Evolutionary conservation across 345 rosid genomes (phyloP).

Genomic region (Euphorbia pulcherrima): DNA sequence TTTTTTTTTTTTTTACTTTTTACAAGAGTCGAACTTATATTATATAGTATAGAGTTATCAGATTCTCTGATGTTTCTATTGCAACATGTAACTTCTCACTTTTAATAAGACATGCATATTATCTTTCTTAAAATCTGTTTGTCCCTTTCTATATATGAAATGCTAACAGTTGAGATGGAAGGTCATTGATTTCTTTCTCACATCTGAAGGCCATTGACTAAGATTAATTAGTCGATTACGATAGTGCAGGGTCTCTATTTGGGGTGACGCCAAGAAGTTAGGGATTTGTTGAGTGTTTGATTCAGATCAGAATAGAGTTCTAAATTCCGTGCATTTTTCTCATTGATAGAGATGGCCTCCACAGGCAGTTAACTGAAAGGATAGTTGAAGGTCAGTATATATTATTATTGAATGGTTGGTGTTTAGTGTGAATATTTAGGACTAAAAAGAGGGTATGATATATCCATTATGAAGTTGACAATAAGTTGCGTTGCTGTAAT

Average conservation of each 20-base stretch:
- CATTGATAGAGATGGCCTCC: not conserved
- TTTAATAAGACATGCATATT: constrained; percentile 5
- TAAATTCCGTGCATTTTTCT: not conserved
- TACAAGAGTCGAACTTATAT: not conserved
- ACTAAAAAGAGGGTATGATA: not conserved
- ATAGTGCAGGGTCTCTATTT: not conserved
- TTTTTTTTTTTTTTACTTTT: not conserved
- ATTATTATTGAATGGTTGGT: not conserved
- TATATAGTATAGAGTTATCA: constrained; percentile 9
- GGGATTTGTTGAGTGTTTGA: not conserved
- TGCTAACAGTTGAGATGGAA: not conserved
- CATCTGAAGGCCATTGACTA: not conserved
- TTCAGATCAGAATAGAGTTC: constrained; percentile 6
- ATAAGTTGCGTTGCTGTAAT: constrained; percentile 13
- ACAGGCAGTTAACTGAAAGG: not conserved
- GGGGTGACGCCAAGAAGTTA: not conserved
- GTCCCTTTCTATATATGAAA: not conserved
- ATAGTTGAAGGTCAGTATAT: not conserved
- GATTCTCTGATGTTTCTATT: not conserved
- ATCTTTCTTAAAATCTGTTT: not conserved
- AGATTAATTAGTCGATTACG: not conserved
- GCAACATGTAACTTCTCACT: constrained; percentile 7
- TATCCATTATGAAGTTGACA: not conserved
- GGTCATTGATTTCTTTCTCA: not conserved
- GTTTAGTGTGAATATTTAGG: constrained; percentile 22